Base-by-base conservation (phyloP, 306 rosid species). In the Inga leiocalycina region DNA sequence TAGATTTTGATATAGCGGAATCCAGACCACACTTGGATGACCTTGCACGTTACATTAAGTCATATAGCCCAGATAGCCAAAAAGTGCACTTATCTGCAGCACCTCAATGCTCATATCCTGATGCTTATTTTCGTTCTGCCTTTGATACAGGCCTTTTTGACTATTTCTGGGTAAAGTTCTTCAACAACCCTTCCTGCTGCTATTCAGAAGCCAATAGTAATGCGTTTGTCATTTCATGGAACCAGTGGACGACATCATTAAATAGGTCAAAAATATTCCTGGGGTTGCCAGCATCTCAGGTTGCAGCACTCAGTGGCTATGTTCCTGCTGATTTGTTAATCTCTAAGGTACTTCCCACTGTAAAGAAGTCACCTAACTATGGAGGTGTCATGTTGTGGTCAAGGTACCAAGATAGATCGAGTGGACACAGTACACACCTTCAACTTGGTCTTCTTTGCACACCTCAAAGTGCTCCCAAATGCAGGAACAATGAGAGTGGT, bases 301-400 rank as follows among this genome's bases (percentile, higher is more conserved):
- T 2, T 6, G 86, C 73, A 0, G 83, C 83, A 39, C 54, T 76
- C 27, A 0, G 0, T 2, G 93, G 93, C 32, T 93, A 77, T 73
- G 64, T 93, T 76, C 86, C 91, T 3, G 62, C 86, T 24, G n/a
- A 56, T 37, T 81, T 83, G 69, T 62, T 93, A 54, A 57, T 59
- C 9, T 82, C 88, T 11, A 3, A 73, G 11, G 76, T 91, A 39
- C 82, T 93, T 45, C 90, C 93, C 6, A 64, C 8, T 22, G 74
- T 93, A 54, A 80, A 39, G 48, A 78, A 65, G 49, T 87, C 93
- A 1, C 4, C 87, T 0, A 78, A 87, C 19, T 91, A 88, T 54
- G 97, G 93, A 67, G 97, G 94, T 16, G 88, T 92, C 5, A 88
- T 87, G 92, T 91, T 59, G 45, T 91, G 91, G 92, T 78, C 88